Conservation (phyloP, 2,329 filamentous ascomycete species). For the Phyllosticta citribraziliensis region DNA sequence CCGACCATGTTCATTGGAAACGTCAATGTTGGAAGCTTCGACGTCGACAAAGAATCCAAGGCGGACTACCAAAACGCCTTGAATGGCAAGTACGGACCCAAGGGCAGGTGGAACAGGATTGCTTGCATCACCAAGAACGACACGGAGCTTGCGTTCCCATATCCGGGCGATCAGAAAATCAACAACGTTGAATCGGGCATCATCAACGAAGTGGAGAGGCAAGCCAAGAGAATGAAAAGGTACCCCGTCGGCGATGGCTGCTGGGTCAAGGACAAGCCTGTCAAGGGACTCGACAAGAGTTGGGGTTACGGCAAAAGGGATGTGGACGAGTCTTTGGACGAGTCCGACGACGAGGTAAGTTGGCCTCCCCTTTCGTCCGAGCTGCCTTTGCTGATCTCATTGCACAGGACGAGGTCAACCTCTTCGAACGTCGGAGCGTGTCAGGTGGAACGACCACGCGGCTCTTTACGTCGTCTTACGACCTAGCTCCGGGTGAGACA, state of each 20-base stretch:
- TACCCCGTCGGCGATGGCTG: background rate
- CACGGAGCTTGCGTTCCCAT: background rate
- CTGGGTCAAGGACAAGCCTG: background rate
- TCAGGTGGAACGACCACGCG: no score
- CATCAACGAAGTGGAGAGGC: background rate
- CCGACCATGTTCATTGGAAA: slow-evolving; percentile 69
- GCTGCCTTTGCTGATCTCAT: background rate
- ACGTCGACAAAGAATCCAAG: background rate
- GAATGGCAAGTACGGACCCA: background rate
- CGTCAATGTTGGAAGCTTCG: slow-evolving; percentile 29
- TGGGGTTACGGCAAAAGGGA: background rate
- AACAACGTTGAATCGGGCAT: background rate
- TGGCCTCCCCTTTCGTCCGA: background rate
- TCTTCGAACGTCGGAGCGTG: background rate
- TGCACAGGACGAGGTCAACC: background rate
- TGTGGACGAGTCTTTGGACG: background rate
- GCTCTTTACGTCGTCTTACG: no score
- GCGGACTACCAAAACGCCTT: background rate
- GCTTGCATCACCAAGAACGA: background rate
- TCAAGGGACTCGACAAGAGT: background rate
- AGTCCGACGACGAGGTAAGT: background rate
- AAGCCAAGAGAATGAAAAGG: background rate
- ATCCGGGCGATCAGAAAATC: background rate
- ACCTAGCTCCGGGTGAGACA: no score
- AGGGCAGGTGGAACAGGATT: background rate